A percentile compares a stretch with the other conserved stretches of the same genome.
Conservation (phyloP, 2,329 filamentous ascomycete genomes). For the Cladobotryum mycophilum region DNA sequence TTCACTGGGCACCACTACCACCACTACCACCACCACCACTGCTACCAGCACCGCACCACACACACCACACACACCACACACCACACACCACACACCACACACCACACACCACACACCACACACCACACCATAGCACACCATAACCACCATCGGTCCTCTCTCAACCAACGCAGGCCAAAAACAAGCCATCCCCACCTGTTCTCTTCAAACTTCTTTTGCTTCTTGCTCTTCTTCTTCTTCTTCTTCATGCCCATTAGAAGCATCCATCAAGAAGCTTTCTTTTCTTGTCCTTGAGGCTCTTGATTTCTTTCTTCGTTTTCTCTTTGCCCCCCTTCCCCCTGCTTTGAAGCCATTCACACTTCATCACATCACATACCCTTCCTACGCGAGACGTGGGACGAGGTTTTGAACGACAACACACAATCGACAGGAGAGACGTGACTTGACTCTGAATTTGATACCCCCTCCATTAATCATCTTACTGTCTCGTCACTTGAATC, state of each 20-base stretch:
- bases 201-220: not conserved
- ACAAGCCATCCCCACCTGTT: too few relatives aligned
- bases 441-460: not conserved
- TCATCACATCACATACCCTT: too few relatives aligned
- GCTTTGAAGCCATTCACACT: constrained; percentile 2
- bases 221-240: not conserved
- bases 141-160: too few relatives aligned
- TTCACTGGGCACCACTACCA: not conserved
- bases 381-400: constrained; percentile 1
- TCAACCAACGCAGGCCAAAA: too few relatives aligned
- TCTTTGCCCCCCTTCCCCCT: not conserved
- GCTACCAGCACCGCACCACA: too few relatives aligned
- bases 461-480: not conserved
- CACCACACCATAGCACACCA: too few relatives aligned
- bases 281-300: constrained; percentile 1
- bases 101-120: too few relatives aligned
- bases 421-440: not conserved
- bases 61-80: too few relatives aligned
- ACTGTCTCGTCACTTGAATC: not conserved
- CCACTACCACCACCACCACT: too few relatives aligned
- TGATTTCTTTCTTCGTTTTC: constrained; percentile 8
- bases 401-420: not conserved
- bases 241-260: not conserved
- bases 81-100: too few relatives aligned
- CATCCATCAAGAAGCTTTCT: not conserved